Evolutionary conservation across 2,329 filamentous ascomycete genomes (phyloP), one percentile per base, ranked within the genome.

Genomic region (Metarhizium brunneum): DNA sequence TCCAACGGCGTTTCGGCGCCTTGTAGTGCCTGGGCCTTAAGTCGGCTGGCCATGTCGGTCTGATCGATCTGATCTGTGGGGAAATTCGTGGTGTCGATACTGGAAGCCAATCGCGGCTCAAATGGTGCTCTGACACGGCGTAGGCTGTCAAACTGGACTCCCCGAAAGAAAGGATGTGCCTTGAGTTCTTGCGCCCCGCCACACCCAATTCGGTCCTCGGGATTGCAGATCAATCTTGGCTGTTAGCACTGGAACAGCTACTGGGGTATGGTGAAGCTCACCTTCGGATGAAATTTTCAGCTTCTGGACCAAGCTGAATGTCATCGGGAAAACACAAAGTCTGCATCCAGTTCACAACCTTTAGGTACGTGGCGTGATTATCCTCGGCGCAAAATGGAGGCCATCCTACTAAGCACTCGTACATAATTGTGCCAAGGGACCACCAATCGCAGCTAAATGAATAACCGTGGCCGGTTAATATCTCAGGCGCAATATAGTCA

Each of bases 341-440:
- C 67, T 95, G 87, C 55, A 89, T 85, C 94, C 94, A 99, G 75
- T 96, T 95, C 65, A 99, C 91, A 70, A 97, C 97, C 81, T 97
- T 99, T 63, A 92, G 87, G 75, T 97, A 97, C 2, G 94, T 97
- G 71, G 97, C 94, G 68, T 95, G 92, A 58, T 90, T 88, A 69
- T 97, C 92, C 70, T 97, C 94, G n/a, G 92, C 92, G 71, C 94
- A 99, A 82, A 99, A 99, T 36, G 94, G 94, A 55, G 94, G 94
- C 94, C 94, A 99, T 65, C 94, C 94, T 59, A 99, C 90, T 62
- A 97, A 80, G 72, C 94, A 99, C 73, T 97, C 94, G 66, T 97
- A 99, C 92, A 97, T 97, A 74, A 99, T 99, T 47, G 94, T 96
- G 54, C 94, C 94, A 51, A 99, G 82, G 30, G 90, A 95, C 94